phyloP scores from a whole-genome alignment of 169 alveolate species.

The Plasmodium berghei region DNA sequence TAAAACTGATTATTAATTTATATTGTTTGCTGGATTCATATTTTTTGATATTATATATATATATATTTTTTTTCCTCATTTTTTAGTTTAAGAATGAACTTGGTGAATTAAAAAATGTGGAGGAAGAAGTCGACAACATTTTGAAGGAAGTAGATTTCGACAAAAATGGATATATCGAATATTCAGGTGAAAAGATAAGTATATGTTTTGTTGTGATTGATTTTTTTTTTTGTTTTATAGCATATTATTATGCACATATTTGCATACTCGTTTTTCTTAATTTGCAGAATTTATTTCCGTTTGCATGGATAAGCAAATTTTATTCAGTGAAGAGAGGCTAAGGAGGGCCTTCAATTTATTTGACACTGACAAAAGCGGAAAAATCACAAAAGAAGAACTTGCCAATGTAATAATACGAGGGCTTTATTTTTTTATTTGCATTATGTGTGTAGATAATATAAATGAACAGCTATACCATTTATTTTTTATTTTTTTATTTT shows the following conservation, averaged over 20 bases:
- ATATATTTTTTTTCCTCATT: neutral
- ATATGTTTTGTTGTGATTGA: neutral
- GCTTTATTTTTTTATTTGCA: neutral
- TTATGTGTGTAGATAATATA: neutral
- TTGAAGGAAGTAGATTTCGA: constrained; percentile 94
- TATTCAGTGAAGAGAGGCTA: constrained; percentile 86
- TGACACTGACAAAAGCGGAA: constrained; percentile 89
- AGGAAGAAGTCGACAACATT: constrained; percentile 94
- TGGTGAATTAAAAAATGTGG: constrained; percentile 85
- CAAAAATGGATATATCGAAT: constrained; percentile 95
- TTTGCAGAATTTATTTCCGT: constrained; percentile 89
- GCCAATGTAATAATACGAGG: constrained; percentile 54
- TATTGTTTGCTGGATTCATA: neutral
- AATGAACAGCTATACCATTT: neutral
- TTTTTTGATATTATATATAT: neutral
- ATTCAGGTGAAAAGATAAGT: constrained; percentile 81
- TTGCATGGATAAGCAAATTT: constrained; percentile 86
- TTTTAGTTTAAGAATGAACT: constrained; percentile 47
- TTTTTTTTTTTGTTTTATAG: neutral
- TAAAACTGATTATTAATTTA: constrained; percentile 1
- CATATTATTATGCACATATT: neutral
- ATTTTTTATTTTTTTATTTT: neutral
- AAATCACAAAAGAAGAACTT: constrained; percentile 83
- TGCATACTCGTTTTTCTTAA: neutral
- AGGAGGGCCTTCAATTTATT: constrained; percentile 86